phyloP scores from a whole-genome alignment of 257 asterid genomes.

The Nicotiana tomentosiformis region DNA sequence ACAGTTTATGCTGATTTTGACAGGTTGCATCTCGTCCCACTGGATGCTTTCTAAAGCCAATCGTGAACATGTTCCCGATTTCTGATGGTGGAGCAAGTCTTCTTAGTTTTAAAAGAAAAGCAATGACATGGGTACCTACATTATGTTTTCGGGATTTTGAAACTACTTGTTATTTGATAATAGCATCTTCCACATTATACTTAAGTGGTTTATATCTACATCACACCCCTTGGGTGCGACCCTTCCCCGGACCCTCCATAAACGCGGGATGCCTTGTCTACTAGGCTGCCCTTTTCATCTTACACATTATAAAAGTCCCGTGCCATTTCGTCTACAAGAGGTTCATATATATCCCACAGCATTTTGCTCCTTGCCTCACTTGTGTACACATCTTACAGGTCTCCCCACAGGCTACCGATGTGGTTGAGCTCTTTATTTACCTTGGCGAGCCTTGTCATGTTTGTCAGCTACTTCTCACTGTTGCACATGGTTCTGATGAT shows the following conservation, averaged over 20 bases:
- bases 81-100: conserved; percentile 91
- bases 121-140: conserved; percentile 72
- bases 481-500: conserved; percentile 97
- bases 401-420: conserved; percentile 86
- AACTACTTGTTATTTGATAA: not conserved
- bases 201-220: too few species aligned
- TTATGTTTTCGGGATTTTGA: not conserved
- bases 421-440: conserved; percentile 85
- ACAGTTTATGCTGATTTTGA: conserved; percentile 26
- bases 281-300: not conserved
- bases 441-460: conserved; percentile 98
- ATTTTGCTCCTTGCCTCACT: not conserved
- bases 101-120: conserved; percentile 79
- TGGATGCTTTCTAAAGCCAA: conserved; percentile 92
- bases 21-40: conserved; percentile 93
- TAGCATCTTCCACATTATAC: not conserved
- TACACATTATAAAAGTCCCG: not conserved
- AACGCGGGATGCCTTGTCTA: too few species aligned
- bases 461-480: conserved; percentile 85
- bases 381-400: conserved; percentile 40
- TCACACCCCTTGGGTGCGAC: too few species aligned
- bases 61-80: conserved; percentile 73
- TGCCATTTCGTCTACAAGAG: not conserved
- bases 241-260: too few species aligned
- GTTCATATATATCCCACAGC: not conserved